Conservation (phyloP, 805 yeast genomes). For the Suhomyces canberraensis region DNA sequence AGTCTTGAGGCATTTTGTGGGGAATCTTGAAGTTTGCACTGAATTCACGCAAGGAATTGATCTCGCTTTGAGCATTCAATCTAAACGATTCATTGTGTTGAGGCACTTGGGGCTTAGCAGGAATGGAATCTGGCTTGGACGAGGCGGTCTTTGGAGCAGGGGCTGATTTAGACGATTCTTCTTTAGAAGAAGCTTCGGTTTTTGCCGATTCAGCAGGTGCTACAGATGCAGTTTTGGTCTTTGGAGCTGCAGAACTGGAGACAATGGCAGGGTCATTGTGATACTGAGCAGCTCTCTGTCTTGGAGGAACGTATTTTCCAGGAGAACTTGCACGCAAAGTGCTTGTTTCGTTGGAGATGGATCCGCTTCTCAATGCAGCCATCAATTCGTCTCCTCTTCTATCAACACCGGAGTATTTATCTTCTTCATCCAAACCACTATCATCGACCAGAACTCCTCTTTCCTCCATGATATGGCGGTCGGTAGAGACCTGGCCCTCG, state of each 20-base stretch:
- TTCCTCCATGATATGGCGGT: constrained; percentile 86
- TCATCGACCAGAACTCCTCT: constrained; percentile 78
- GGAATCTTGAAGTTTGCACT: constrained; percentile 79
- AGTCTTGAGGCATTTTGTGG: constrained; percentile 54
- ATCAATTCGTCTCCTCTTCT: constrained; percentile 53
- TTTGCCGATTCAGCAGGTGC: background rate
- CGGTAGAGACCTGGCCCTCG: constrained; percentile 64
- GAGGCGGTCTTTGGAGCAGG: constrained; percentile 1
- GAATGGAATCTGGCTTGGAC: constrained; percentile 29
- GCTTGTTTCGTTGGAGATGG: constrained; percentile 16
- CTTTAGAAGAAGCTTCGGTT: constrained; percentile 6
- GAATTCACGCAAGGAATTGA: constrained; percentile 70
- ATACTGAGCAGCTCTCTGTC: constrained; percentile 49
- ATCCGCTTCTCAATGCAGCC: constrained; percentile 42
- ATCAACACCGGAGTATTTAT: constrained; percentile 89
- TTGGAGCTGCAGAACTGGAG: constrained; percentile 44
- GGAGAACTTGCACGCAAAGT: constrained; percentile 13
- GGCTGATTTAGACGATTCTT: background rate
- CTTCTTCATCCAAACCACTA: constrained; percentile 91
- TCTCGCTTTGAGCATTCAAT: constrained; percentile 55
- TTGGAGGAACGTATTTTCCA: constrained; percentile 54
- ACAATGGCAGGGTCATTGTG: constrained; percentile 68
- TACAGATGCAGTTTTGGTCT: background rate
- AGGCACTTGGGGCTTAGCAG: constrained; percentile 27
- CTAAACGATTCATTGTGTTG: constrained; percentile 37